phyloP scores from a whole-genome alignment of 176 grass and related monocot species.

The Phoenix dactylifera region DNA sequence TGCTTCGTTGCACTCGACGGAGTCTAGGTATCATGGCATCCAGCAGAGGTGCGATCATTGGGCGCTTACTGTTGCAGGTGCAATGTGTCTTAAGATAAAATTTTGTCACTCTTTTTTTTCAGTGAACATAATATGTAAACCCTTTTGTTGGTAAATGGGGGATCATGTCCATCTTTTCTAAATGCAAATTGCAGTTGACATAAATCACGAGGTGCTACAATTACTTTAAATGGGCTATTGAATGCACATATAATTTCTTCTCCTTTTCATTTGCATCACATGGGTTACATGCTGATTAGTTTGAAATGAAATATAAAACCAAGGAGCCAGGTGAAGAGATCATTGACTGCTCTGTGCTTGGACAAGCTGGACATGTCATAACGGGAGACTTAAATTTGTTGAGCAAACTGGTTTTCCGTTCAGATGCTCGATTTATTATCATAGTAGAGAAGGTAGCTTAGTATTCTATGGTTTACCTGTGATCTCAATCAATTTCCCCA shows the following conservation, averaged over 20 bases:
- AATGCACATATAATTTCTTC: not conserved
- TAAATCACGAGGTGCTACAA: too few species aligned
- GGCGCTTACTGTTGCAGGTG: constrained; percentile 62
- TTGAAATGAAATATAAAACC: not conserved
- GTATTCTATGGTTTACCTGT: constrained; percentile 5
- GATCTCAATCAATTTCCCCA: not conserved
- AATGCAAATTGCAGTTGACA: too few species aligned
- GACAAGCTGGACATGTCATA: constrained; percentile 65
- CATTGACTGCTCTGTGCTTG: constrained; percentile 75
- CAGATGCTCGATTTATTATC: constrained; percentile 76
- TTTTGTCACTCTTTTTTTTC: too few species aligned
- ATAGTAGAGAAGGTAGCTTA: constrained; percentile 74
- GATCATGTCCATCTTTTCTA: too few species aligned
- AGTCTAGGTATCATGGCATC: constrained; percentile 91
- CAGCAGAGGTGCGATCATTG: constrained; percentile 72
- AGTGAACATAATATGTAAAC: too few species aligned
- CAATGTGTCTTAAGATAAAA: not conserved
- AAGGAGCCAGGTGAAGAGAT: constrained; percentile 49
- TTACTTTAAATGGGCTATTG: too few species aligned
- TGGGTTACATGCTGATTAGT: not conserved
- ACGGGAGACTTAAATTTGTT: constrained; percentile 63
- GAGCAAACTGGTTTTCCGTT: constrained; percentile 51
- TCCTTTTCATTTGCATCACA: not conserved
- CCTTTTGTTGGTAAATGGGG: too few species aligned
- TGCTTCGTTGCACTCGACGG: constrained; percentile 78